Evolutionary conservation across 345 rosid species (phyloP).

Genomic region (Draba incana): DNA sequence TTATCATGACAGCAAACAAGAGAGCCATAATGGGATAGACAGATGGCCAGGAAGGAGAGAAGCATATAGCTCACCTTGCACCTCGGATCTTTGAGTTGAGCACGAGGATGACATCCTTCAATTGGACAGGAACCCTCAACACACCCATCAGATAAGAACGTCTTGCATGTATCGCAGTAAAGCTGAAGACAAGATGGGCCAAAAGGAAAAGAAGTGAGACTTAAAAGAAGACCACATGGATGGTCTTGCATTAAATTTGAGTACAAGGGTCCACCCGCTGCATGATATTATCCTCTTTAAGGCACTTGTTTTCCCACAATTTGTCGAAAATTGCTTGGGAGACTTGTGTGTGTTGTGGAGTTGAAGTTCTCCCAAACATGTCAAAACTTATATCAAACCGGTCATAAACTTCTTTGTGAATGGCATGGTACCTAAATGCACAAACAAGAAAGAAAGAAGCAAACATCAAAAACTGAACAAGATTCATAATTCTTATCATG

Average conservation of each 20-base stretch:
- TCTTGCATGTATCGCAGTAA: slow-evolving; percentile 75
- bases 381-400: too few species aligned
- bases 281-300: too few species aligned
- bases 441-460: too few species aligned
- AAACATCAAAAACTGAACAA: not conserved
- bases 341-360: too few species aligned
- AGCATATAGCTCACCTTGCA: slow-evolving; percentile 69
- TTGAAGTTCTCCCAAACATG: too few species aligned
- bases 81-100: slow-evolving; percentile 79
- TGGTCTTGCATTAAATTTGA: not conserved
- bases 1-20: not conserved
- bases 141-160: slow-evolving; percentile 88
- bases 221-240: slow-evolving; percentile 1
- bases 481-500: too few species aligned
- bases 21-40: not conserved
- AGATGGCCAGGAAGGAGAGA: too few species aligned
- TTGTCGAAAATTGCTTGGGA: too few species aligned
- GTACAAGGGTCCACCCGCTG: slow-evolving; percentile 59
- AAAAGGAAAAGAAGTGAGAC: not conserved
- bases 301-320: too few species aligned
- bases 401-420: too few species aligned
- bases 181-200: slow-evolving; percentile 54
- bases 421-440: too few species aligned
- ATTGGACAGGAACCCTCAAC: slow-evolving; percentile 89
- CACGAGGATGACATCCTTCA: slow-evolving; percentile 74